Base-by-base conservation (phyloP, 495 filamentous ascomycete species). In the Hyphodiscus hymeniophilus region DNA sequence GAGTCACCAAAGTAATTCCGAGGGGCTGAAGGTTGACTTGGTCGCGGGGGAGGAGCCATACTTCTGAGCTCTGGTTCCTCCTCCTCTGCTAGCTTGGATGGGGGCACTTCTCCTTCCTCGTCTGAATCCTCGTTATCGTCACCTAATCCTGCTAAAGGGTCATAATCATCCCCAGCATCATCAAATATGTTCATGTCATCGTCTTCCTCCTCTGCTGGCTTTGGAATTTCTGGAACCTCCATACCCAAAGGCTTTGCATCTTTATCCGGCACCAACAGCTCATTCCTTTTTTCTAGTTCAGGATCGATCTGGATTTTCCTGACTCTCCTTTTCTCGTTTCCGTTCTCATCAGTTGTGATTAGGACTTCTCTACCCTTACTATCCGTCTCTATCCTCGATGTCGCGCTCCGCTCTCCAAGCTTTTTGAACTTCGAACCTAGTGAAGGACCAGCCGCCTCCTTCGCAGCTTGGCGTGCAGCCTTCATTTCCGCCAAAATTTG, bases 261-360 rank as follows among this genome's bases (percentile, higher is more conserved):
- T 52, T 81, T 80, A 45, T 80, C 80, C 4, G 83, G 80, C 63
- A 82, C 76, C 53, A 86, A 69, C 21, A 84, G 64, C 11, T 70
- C 71, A 12, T 62, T 59, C 17, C 58, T 65, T 52, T 64, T 69
- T 38, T 71, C 59, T 1, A 34, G 48, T 24, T 69, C 64, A 20
- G 66, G 50, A 16, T 59, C 51, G 20, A 56, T 45, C 45, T 71
- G 71, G 24, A 63, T 58, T 60, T 74, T 83, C 56, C 75, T 71
- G 66, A 91, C 75, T 64, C 94, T 97, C 51, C 87, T 76, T 63
- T 94, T 92, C 50, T 86, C 84, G 38, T 89, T 84, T 7, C 92
- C 94, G 51, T 95, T 76, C 36, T 85, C 84, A 60, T 94, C 89
- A 7, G 87, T 78, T 13, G 89, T 85, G 48, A 94, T 82, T 45